Evolutionary conservation across 176 grass and related monocot genomes (phyloP), one percentile per base, ranked within the genome.

Genomic region (Miscanthus lutarioriparius): DNA sequence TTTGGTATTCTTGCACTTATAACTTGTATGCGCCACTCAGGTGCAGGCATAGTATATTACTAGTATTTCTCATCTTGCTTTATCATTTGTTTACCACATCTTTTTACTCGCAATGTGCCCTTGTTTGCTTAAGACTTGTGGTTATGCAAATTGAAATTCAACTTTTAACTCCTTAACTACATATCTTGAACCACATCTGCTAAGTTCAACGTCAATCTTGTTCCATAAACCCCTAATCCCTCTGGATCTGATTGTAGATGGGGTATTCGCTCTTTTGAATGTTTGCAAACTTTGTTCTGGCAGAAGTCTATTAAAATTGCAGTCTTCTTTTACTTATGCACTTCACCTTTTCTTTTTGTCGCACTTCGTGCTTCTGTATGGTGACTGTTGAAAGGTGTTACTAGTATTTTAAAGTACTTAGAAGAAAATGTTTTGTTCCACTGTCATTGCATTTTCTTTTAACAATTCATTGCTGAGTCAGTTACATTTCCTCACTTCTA

Each of bases 401-500:
- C 20, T 22, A 33, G 10, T 33, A 23, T 67, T 80, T 68, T 68
- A 4, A 48, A 67, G 26, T 49, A 32, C 9, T n/a, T 33, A 1
- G 2, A 67, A 33, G n/a, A 48, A 80, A 79, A 43, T 47, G 1
- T 79, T 79, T 41, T 68, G 14, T 75, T 76, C 20, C 62, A 4
- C 66, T 0, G 48, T 69, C 28, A 64, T 5, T 70, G 2, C 30
- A 53, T 61, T 70, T 73, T 79, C 66, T 79, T 71, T 65, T 49
- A 23, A 45, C 33, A 63, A n/a, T 49, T 6, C 51, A 10, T 53
- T 84, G 62, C 41, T 90, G 82, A 86, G n/a, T 6, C 25, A 45
- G 9, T 74, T 82, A 35, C 49, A 53, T 59, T 80, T 80, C 74
- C 13, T 75, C 33, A 15, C 32, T 75, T 64, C 10, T 76, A 99